Base-by-base conservation (phyloP, 2,329 filamentous ascomycete genomes). In the Arthrobotrys pseudoclavata region DNA sequence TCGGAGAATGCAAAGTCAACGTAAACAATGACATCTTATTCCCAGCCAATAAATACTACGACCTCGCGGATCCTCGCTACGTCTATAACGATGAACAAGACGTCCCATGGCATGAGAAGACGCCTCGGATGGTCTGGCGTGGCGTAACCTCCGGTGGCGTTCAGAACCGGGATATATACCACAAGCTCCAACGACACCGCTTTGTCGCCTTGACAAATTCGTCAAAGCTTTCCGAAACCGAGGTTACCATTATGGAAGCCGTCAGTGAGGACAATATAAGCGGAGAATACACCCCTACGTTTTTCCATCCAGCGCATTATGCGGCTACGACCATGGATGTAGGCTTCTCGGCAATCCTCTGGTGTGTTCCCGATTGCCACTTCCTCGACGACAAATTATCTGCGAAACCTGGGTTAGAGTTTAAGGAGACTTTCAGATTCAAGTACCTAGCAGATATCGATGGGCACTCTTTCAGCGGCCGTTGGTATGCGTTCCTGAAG, bases 361-460 rank as follows among this genome's bases (percentile, higher is more conserved):
- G 88, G 81, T 86, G 79, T 85, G 88, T 83, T 86, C 83, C 75
- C 0, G 82, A 84, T 42, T 89, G 88, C 79, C 82, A 84, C 2
- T 87, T 88, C 79, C 85, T 85, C 1, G 84, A 84, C 34, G 81
- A 82, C 0, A 85, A 84, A 79, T 86, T 84, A 74, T 20, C 76
- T 4, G 82, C 81, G 2, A 70, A 81, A 1, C 66, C 72, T 1
- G 82, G 84, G 42, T 78, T 83, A 1, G 79, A 81, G 61, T 84
- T 86, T 82, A 80, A 81, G 4, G 80, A 85, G n/a, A 84, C 85
- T 76, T 87, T 85, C 81, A 77, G 82, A 1, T 85, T 86, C 84
- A 94, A 93, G 82, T 92, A 89, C 81, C 85, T 95, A 1, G 89
- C 91, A 0, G 92, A 96, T 82, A 87, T 95, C 69, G 92, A 95